Evolutionary conservation across 257 asterid species (phyloP).

Genomic region (Nicotiana paniculata): DNA sequence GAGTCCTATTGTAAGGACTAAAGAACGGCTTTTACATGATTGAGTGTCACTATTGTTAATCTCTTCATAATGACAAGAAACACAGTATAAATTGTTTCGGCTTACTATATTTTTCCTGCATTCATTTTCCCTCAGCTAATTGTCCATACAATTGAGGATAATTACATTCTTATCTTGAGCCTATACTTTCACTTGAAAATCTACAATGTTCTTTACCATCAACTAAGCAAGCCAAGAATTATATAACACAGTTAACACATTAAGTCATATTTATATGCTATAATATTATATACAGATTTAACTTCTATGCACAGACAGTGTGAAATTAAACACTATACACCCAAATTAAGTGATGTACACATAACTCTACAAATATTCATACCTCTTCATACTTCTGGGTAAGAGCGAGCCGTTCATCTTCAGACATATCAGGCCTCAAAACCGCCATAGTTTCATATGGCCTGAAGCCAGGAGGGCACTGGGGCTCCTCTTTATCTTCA

Average conservation of each 20-base stretch:
- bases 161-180: neutral
- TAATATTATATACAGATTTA: too few species aligned
- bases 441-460: conserved; percentile 82
- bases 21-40: neutral
- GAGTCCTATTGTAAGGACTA: neutral
- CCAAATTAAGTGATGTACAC: neutral
- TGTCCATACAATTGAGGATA: neutral
- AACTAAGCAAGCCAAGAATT: neutral
- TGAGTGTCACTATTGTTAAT: neutral
- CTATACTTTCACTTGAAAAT: neutral
- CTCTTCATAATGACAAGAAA: neutral
- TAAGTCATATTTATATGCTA: neutral
- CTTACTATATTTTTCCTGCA: neutral
- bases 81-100: neutral
- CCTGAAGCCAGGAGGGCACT: conserved; percentile 85
- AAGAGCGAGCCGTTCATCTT: conserved; percentile 76
- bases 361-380: neutral
- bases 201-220: neutral
- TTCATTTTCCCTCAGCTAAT: neutral
- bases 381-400: conserved; percentile 95
- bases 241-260: neutral
- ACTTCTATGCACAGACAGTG: neutral
- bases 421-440: conserved; percentile 89
- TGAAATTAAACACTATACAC: neutral
- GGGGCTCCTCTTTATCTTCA: conserved; percentile 76